Base-by-base conservation (phyloP, 257 asterid genomes). In the Ilex aquifolium region DNA sequence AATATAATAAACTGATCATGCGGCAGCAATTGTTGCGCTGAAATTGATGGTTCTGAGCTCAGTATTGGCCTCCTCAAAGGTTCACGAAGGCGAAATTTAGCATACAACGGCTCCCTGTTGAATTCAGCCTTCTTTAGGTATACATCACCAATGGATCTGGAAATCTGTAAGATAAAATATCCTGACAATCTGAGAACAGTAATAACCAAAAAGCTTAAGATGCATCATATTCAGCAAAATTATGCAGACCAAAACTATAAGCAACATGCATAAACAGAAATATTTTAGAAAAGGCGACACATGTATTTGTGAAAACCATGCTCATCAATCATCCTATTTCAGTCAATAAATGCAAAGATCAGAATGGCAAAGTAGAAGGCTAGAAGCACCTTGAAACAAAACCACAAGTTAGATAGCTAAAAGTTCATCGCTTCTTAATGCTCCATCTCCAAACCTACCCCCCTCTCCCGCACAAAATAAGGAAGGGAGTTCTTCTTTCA, bases 81-180 rank as follows among this genome's bases (percentile, higher is more conserved):
- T 68, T 84, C 86, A 31, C 88, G 86, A 4, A 84, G 84, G 58
- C 91, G 75, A 61, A 82, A 84, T 56, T 84, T 84, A 61, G 83
- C 84, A 74, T 79, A 79, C 40, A 84, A 60, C 52, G 91, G 91
- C 69, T 84, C 91, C 75, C 83, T 79, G 77, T 84, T 84, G 69
- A 51, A 84, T 62, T 84, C 91, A 70, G 88, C 63, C 72, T 61
- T 82, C 58, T 84, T 84, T 66, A 84, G 66, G 68, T 84, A 84
- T 64, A 84, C 84, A 13, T 84, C 91, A 69, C 91, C 91, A 31
- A 84, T 84, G 48, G 91, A 84, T 64, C 86, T 82, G 32, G 91
- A 79, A 64, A 79, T 55, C 86, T 83, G 82, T 31, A 68, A 65
- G 64, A 56, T 15, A 46, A 67, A 73, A 63, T 48, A 60, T 44